Evolutionary conservation across 148 eudicot species (phyloP), one percentile per base, ranked within the genome.

Genomic region (Heliamphora exappendiculata): DNA sequence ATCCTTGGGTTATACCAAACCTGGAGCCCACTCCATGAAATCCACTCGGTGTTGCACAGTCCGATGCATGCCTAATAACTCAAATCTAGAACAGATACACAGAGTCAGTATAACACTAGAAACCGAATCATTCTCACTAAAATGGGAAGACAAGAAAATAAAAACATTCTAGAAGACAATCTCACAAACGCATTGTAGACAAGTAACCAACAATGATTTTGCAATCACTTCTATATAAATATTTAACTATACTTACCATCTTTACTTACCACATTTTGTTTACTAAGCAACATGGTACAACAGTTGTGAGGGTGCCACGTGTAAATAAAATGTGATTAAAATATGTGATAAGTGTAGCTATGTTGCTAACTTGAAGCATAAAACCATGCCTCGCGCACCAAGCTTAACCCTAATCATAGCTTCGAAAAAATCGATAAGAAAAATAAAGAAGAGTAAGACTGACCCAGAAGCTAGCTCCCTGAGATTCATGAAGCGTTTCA

Each of bases 1-100:
- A 41, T 50, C 7, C 17, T 3, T 58, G 75, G 26, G 55, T n/a
- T 60, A 54, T 70, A 68, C 44, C 73, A 74, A 79, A 94, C 99
- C 98, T 91, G 98, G 98, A 83, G 98, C 97, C 98, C 98, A 95
- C 71, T 95, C 98, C 94, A 95, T 83, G 84, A 73, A 95, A 86
- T 95, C 98, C 65, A 86, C 94, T 65, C 99, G 91, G 69, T 92
- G 97, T 63, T 95, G 99, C 64, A 87, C 85, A 63, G 88, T 79
- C 51, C 99, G 91, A 66, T 91, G 97, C 82, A 92, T 80, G 39
- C 99, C 99, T 82, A 95, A 64, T 59, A 95, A 53, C 58, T 95
- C 96, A 80, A 84, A 88, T 41, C 99, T 95, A 69, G 24, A 58
- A 81, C 59, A 72, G 6, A 77, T 36, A 71, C 76, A 78, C 5